Conservation (phyloP, 257 asterid species). For the Nicotiana attenuata region DNA sequence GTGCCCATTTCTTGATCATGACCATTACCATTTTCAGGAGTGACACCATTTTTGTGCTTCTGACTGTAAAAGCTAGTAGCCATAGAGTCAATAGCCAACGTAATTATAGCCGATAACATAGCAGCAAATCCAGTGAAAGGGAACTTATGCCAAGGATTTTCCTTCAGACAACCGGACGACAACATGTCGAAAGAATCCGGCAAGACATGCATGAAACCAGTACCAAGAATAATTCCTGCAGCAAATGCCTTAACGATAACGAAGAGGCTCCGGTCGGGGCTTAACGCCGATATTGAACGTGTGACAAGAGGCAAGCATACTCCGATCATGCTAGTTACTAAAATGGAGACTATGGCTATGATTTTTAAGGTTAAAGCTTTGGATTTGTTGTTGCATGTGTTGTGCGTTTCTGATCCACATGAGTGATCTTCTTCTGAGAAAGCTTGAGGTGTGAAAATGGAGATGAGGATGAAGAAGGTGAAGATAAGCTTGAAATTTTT, state of each 20-base stretch:
- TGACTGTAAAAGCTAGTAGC: conserved; percentile 48
- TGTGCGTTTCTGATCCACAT: conserved; percentile 27
- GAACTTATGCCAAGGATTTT: conserved; percentile 56
- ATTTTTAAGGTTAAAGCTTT: conserved; percentile 47
- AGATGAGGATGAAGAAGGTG: conserved; percentile 14
- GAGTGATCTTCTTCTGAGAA: conserved; percentile 23
- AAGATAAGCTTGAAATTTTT: background rate
- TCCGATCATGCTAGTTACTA: conserved; percentile 52
- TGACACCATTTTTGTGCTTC: conserved; percentile 14
- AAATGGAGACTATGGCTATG: conserved; percentile 50
- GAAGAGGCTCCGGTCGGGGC: conserved; percentile 40
- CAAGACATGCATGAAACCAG: conserved; percentile 62
- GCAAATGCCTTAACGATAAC: conserved; percentile 52
- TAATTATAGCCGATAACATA: conserved; percentile 51
- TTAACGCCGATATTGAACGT: conserved; percentile 36
- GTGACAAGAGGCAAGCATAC: conserved; percentile 46
- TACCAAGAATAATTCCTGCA: conserved; percentile 50
- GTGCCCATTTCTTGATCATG: conserved; percentile 30
- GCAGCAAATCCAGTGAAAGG: conserved; percentile 57
- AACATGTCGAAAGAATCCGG: conserved; percentile 64
- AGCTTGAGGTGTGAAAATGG: conserved; percentile 17
- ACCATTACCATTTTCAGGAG: background rate
- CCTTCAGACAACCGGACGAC: conserved; percentile 36
- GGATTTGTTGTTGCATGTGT: conserved; percentile 40
- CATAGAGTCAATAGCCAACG: conserved; percentile 53